Evolutionary conservation across 1,139 yeast species (phyloP), one percentile per base, ranked within the genome.

Genomic region (Hyphopichia buzzinii): DNA sequence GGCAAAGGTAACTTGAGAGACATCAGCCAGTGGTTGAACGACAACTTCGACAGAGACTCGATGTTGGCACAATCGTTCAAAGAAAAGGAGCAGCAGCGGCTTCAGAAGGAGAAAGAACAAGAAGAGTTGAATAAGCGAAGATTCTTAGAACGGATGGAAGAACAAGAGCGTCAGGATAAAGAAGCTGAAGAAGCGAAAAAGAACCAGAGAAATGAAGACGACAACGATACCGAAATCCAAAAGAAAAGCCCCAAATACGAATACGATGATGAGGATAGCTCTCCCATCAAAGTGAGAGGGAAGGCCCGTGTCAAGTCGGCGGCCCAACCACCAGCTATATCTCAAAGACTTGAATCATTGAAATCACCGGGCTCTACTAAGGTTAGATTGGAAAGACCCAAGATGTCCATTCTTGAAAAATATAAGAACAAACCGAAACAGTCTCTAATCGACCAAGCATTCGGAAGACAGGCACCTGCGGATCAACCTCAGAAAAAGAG

Each of bases 1-100:
- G 81, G 79, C 28, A 74, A 77, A 34, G 79, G 80, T 8, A 74
- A 80, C 40, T 54, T 80, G 23, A 67, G 80, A 39, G 72, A 74
- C 34, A 74, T 84, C 11, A 71, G 80, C 23, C 67, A 64, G 36
- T 67, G 79, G 59, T 58, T 82, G 29, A 56, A 59, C 13, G 67
- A 64, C 4, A 67, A 65, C 42, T 64, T 54, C 44, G 52, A 56
- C 36, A 54, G 54, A 40, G 53, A 52, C 12, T 68, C 55, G n/a
- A 55, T 62, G 16, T 42, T 66, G 36, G 54, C 51, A 5, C 50
- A 48, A 17, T 49, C 59, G 34, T 63, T 62, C 22, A 49, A 50
- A 14, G 52, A 52, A 31, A 40, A 45, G 28, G 39, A 38, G 31
- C 41, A 47, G n/a, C 47, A 54, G 30, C 41, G 36, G 12, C 43